Conservation (phyloP, 2,329 filamentous ascomycete genomes). For the Aureobasidium melanogenum region DNA sequence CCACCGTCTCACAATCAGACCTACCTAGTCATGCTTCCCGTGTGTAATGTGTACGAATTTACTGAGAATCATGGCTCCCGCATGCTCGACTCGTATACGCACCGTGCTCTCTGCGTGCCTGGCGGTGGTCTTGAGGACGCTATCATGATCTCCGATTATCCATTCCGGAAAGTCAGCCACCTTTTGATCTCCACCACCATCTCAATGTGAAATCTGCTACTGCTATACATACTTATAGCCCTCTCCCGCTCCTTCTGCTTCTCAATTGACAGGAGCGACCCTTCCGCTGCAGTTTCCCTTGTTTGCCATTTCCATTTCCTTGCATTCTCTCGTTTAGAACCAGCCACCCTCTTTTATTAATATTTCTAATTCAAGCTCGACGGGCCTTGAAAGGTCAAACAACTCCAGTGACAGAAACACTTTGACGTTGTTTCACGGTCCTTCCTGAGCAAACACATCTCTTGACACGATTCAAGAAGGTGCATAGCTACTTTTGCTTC, state of each 20-base stretch:
- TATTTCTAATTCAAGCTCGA: constrained; percentile 6
- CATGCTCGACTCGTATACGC: constrained; percentile 3
- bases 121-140: not conserved
- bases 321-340: constrained; percentile 9
- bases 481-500: constrained; percentile 3
- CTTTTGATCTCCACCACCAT: constrained; percentile 6
- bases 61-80: constrained; percentile 2
- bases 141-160: not conserved
- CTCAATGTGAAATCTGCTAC: not conserved
- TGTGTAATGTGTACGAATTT: not conserved
- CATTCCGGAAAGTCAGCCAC: constrained; percentile 9
- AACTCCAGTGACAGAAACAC: not conserved
- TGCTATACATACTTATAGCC: not conserved
- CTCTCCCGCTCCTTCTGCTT: not conserved
- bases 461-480: not conserved
- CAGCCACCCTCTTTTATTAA: not conserved
- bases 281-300: constrained; percentile 9
- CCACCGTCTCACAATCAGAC: constrained; percentile 8
- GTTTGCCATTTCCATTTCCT: constrained; percentile 4
- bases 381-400: constrained; percentile 2
- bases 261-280: constrained; percentile 1
- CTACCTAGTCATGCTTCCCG: not conserved
- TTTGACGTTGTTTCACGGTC: constrained; percentile 5
- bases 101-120: constrained; percentile 11
- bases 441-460: not conserved